Percentiles rank a stretch among this genome's conserved stretches.
These are phyloP conservation scores for Paraconiothyrium sp. DNA, from an alignment of 2,329 filamentous ascomycete species.

Conservation along the genomic window DNA sequence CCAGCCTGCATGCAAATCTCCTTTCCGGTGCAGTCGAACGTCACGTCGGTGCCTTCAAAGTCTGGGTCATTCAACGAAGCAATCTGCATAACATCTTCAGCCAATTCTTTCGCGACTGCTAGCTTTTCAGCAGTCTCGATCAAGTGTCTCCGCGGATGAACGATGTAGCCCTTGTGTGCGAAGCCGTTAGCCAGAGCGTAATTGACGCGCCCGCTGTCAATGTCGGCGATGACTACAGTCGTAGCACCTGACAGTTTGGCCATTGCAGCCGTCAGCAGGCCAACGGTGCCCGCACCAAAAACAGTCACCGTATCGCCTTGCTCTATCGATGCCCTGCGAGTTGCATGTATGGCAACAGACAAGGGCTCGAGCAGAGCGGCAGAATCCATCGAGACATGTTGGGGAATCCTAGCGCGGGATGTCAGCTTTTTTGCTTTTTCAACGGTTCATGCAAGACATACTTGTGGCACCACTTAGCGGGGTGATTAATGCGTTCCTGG, in stretches of 20 bases:
- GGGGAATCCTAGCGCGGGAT: constrained; percentile 48
- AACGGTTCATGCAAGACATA: constrained; percentile 48
- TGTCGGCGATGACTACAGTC: constrained; percentile 52
- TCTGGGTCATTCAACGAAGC: constrained; percentile 48
- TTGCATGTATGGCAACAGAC: constrained; percentile 86
- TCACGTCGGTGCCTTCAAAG: constrained; percentile 52
- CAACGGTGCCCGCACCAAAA: constrained; percentile 80
- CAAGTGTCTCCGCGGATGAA: constrained; percentile 34
- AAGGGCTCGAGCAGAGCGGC: constrained; percentile 66
- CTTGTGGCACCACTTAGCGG: constrained; percentile 57
- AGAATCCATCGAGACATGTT: constrained; percentile 51
- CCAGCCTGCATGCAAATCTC: constrained; percentile 55
- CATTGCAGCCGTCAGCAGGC: constrained; percentile 52
- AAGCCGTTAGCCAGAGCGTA: constrained; percentile 52
- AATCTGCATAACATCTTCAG: constrained; percentile 47
- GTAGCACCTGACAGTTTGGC: constrained; percentile 53
- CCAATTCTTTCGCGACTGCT: constrained; percentile 46
- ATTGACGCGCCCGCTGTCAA: constrained; percentile 51
- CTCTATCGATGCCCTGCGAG: constrained; percentile 74
- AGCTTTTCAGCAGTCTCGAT: constrained; percentile 45
- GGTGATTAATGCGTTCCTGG: constrained; percentile 55
- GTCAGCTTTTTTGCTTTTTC: constrained; percentile 38
- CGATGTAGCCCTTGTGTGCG: constrained; percentile 50
- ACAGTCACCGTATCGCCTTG: constrained; percentile 83
- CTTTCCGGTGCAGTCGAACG: constrained; percentile 55